Conservation (phyloP, 495 filamentous ascomycete genomes). For the Neohortaea acidophila region DNA sequence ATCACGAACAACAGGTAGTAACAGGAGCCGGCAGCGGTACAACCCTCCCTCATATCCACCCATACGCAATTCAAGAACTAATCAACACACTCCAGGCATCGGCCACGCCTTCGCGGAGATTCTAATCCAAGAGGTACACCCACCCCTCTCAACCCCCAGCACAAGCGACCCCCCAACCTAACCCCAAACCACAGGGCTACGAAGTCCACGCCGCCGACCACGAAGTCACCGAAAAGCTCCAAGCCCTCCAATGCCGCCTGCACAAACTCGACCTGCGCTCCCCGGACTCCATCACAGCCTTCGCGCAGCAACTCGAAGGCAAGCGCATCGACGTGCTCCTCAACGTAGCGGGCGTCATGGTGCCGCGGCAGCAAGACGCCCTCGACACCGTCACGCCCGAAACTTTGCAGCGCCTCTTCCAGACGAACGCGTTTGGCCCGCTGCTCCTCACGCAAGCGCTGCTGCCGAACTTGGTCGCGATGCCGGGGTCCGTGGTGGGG, state of each 20-base stretch:
- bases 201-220: slow-evolving; percentile 26
- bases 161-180: background rate
- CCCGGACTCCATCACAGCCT: slow-evolving; percentile 19
- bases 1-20: too few species aligned
- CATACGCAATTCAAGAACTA: slow-evolving; percentile 1
- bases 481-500: slow-evolving; percentile 13
- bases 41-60: too few species aligned
- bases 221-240: slow-evolving; percentile 31
- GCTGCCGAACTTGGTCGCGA: slow-evolving; percentile 25
- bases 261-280: slow-evolving; percentile 36
- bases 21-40: slow-evolving; percentile 26
- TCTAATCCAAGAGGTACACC: slow-evolving; percentile 21
- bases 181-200: slow-evolving; percentile 18
- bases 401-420: slow-evolving; percentile 18
- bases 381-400: slow-evolving; percentile 13
- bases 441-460: slow-evolving; percentile 28
- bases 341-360: slow-evolving; percentile 27
- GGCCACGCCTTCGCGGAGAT: slow-evolving; percentile 20
- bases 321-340: slow-evolving; percentile 22
- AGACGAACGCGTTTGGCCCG: slow-evolving; percentile 25
- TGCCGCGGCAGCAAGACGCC: slow-evolving; percentile 16
- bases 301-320: slow-evolving; percentile 12
- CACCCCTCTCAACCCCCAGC: slow-evolving; percentile 18
- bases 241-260: slow-evolving; percentile 28
- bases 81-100: background rate